These are phyloP conservation scores for Eleusine indica DNA, from an alignment of 176 grass and related monocot genomes.

Conservation along the genomic window DNA sequence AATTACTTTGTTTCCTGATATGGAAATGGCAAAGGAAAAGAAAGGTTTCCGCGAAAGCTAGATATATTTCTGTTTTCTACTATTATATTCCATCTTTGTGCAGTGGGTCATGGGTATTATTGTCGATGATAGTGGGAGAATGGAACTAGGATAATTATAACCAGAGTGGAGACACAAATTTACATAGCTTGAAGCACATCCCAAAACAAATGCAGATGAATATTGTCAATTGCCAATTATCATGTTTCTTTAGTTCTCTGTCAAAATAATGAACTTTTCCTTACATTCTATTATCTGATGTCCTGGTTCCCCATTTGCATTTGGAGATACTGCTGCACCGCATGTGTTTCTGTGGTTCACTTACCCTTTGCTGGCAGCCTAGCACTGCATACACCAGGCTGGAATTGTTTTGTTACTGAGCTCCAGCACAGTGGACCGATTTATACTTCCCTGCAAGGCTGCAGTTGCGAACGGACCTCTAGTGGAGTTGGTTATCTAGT, in stretches of 20 bases:
- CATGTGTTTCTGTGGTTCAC: background rate
- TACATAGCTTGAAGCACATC: background rate
- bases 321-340: background rate
- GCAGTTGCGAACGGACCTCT: too few species aligned
- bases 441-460: background rate
- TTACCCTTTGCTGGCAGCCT: background rate
- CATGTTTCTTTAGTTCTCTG: background rate
- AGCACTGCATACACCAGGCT: background rate
- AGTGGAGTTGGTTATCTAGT: too few species aligned
- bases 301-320: background rate
- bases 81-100: background rate
- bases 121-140: background rate
- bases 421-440: background rate
- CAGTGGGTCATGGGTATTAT: background rate
- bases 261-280: background rate
- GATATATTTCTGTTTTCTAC: background rate
- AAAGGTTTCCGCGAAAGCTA: background rate
- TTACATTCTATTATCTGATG: background rate
- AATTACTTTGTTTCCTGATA: background rate
- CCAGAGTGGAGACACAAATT: background rate
- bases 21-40: background rate
- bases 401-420: background rate
- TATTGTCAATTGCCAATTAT: background rate
- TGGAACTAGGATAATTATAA: background rate
- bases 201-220: background rate